Base-by-base conservation (phyloP, 164 flowering plant genomes). In the Chimonanthus salicifolius region DNA sequence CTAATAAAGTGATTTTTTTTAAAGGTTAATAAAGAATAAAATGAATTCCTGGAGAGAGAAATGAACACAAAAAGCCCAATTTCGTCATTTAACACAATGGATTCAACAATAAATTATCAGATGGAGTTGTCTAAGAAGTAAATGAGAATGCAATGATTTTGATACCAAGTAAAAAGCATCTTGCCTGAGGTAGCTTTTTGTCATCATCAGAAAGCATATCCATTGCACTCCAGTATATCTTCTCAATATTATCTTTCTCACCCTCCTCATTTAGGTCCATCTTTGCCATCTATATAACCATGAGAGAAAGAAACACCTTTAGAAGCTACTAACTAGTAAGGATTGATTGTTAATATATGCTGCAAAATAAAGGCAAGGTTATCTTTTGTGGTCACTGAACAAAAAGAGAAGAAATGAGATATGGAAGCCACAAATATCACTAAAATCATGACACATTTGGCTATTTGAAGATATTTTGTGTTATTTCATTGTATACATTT, bases 151-250 rank as follows among this genome's bases (percentile, higher is more conserved):
- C 33, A 33, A 33, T 33, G 33, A 33, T 33, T 33, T 33, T 33
- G 33, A 33, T 33, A 33, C 33, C 2, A 33, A 33, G 33, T 33
- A 33, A 54, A 74, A 20, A 63, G 70, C 64, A 44, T 62, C 78
- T 69, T 83, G 81, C 99, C 97, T 96, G 99, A 63, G 99, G 99
- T 13, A 96, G 87, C 82, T 92, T 96, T 81, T 94, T 96, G 75
- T 96, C 99, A 82, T 96, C 98, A 77, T 96, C 98, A 5, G 97
- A 91, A 64, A 96, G 94, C 87, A 92, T 85, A 83, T 91, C 97
- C 97, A 96, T 92, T 68, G 99, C 99, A 87, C 92, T 92, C 95
- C 98, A 92, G 75, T 90, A 96, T 47, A 94, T 94, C 4, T 80
- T 87, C 81, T 96, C 99, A 58, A 85, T 83, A 77, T 85, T 90